Conservation (phyloP, 208 protist genomes). For the Acanthamoeba healyi region DNA sequence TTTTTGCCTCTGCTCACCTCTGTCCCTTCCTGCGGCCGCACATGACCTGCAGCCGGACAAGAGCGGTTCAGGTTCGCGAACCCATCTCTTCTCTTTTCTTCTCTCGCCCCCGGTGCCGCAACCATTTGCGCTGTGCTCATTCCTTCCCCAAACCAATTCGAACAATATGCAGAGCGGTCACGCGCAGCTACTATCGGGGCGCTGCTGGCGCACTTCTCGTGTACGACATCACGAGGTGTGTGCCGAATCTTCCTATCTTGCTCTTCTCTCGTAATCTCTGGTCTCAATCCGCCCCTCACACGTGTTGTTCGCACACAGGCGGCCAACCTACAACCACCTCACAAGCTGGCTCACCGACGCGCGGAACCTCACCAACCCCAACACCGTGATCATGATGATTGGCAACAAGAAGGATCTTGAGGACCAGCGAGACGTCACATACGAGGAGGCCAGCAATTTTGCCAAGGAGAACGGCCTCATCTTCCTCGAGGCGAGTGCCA, state of each 20-base stretch:
- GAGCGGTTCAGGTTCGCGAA: conserved; percentile 86
- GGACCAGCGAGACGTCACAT: conserved; percentile 96
- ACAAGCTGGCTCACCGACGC: conserved; percentile 97
- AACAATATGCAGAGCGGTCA: conserved; percentile 93
- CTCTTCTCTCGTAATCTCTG: neutral
- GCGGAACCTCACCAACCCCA: conserved; percentile 94
- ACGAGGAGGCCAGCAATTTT: conserved; percentile 96
- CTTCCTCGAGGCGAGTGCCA: conserved; percentile 94
- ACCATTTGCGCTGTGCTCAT: neutral
- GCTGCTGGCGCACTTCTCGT: conserved; percentile 96
- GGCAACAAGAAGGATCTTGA: conserved; percentile 98
- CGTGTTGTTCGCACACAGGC: conserved; percentile 65
- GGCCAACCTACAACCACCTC: conserved; percentile 91
- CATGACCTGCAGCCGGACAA: conserved; percentile 83
- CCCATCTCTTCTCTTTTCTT: neutral
- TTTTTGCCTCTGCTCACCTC: neutral
- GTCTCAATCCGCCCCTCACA: neutral
- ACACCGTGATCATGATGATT: conserved; percentile 93
- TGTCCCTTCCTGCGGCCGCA: too few relatives aligned
- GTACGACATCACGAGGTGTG: conserved; percentile 95
- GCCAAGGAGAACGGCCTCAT: conserved; percentile 96
- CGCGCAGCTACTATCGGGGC: conserved; percentile 96
- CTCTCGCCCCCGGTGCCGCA: neutral
- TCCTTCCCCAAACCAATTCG: neutral
- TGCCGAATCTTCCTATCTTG: neutral